Percentiles rank a stretch among this genome's conserved stretches.
Evolutionary conservation across 768 basidiomycete genomes (phyloP).

Genomic region (Lactarius vividus): DNA sequence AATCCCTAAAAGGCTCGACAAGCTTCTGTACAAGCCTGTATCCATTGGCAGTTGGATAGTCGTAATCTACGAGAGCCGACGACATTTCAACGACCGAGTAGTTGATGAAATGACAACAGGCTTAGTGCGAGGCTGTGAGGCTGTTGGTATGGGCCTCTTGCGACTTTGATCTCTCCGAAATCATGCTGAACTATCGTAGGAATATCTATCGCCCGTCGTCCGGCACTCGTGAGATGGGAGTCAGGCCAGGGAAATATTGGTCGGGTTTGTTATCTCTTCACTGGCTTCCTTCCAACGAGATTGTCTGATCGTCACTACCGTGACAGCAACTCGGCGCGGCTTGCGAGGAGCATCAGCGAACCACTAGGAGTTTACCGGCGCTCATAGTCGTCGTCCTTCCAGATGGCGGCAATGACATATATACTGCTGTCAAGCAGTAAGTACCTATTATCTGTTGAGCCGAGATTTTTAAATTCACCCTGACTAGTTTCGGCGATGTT

Average conservation of each 20-base stretch:
- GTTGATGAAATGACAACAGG: conserved; percentile 55
- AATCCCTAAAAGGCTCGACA: conserved; percentile 56
- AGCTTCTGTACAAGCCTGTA: conserved; percentile 58
- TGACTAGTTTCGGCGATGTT: conserved; percentile 14
- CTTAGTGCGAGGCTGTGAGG: conserved; percentile 45
- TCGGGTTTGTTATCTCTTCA: neutral
- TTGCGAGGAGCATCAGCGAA: conserved; percentile 46
- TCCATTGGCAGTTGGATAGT: conserved; percentile 58
- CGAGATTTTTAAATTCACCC: neutral
- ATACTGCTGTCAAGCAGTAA: conserved; percentile 75
- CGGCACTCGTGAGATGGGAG: conserved; percentile 48
- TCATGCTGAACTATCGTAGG: conserved; percentile 40
- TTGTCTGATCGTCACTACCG: neutral
- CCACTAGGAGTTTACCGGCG: conserved; percentile 34
- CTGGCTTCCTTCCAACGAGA: neutral
- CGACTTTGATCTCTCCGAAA: neutral
- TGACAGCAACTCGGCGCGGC: conserved; percentile 47
- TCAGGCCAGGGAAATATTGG: conserved; percentile 56
- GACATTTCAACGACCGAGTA: conserved; percentile 47
- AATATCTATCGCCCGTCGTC: conserved; percentile 48
- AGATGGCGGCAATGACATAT: conserved; percentile 62
- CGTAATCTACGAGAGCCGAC: conserved; percentile 59
- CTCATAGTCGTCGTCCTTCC: conserved; percentile 20
- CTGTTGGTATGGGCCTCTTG: conserved; percentile 51
- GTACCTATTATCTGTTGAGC: conserved; percentile 31